Conservation (phyloP, 2,329 filamentous ascomycete genomes). For the Penicillium hesseltinei region DNA sequence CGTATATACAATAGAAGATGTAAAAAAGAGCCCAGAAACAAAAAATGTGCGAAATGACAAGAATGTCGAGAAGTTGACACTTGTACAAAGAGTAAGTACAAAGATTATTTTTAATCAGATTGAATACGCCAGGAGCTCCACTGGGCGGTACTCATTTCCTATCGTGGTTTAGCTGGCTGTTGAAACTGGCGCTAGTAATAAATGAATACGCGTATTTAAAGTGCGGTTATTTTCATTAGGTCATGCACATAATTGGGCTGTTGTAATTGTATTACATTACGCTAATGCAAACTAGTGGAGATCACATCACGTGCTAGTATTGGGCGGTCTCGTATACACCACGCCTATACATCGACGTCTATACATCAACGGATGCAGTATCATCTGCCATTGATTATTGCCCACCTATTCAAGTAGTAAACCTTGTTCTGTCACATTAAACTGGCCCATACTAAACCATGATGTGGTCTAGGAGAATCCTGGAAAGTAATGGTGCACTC, state of each 20-base stretch:
- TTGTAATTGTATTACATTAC: neutral
- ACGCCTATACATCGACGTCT: no score
- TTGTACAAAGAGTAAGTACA: neutral
- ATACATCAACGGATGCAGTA: neutral
- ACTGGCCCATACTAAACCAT: neutral
- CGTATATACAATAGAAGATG: constrained; percentile 1
- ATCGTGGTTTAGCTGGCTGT: neutral
- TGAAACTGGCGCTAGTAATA: neutral
- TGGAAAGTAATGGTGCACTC: constrained; percentile 3
- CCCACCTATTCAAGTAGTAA: neutral
- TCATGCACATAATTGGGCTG: neutral
- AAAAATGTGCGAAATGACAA: neutral
- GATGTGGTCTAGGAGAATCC: neutral
- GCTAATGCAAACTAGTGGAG: neutral
- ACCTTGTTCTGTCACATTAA: neutral
- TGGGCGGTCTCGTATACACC: no score
- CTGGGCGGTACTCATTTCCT: neutral
- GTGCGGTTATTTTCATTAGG: neutral
- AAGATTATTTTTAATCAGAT: constrained; percentile 2
- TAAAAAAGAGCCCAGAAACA: neutral
- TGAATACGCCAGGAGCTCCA: neutral
- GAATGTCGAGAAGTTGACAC: neutral
- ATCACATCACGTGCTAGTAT: no score
- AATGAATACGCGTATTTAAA: neutral
- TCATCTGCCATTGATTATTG: neutral